Evolutionary conservation across 2,329 filamentous ascomycete genomes (phyloP), one percentile per base, ranked within the genome.

Genomic region (Nemania abortiva): DNA sequence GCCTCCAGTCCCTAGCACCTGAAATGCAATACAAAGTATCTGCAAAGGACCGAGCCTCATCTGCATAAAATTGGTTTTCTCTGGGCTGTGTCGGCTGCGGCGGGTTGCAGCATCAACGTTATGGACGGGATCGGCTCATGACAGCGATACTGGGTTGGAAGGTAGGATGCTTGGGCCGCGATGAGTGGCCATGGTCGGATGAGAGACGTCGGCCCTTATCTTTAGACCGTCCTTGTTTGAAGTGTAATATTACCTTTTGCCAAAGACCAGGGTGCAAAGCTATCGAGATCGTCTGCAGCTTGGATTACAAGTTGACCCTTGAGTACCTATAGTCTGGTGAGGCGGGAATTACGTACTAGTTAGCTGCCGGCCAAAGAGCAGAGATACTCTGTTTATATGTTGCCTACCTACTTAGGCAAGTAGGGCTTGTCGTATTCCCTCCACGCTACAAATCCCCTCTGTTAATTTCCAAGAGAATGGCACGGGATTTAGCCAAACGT

Each of bases 31-130:
- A 65, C 53, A 69, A 57, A 65, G 34, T 10, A 55, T 52, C 69
- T 71, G 69, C 69, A 69, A 66, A 71, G 52, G 55, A 63, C 69
- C 66, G 69, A 50, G 49, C 49, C 53, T 66, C 50, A 39, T 42
- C 27, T 53, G 54, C 58, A 63, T 57, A 52, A 27, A 42, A 63
- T 49, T 65, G 31, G 53, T 24, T 47, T 29, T 57, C 15, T 11
- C 18, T 65, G 52, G 45, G 64, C 27, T 52, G 37, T 63, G 65
- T 62, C 54, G 53, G 29, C 62, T 45, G 20, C 49, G 27, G 39
- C 69, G 69, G 71, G 66, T 68, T 62, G 64, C 57, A 50, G 52
- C 66, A 71, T 69, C 60, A 66, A 67, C 69, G 63, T 66, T 69
- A 65, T 52, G 42, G 53, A 52, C 66, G 56, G 69, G 61, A 62